Evolutionary conservation across 2,329 filamentous ascomycete genomes (phyloP), one percentile per base, ranked within the genome.

Genomic region (Leptographium lundbergii): DNA sequence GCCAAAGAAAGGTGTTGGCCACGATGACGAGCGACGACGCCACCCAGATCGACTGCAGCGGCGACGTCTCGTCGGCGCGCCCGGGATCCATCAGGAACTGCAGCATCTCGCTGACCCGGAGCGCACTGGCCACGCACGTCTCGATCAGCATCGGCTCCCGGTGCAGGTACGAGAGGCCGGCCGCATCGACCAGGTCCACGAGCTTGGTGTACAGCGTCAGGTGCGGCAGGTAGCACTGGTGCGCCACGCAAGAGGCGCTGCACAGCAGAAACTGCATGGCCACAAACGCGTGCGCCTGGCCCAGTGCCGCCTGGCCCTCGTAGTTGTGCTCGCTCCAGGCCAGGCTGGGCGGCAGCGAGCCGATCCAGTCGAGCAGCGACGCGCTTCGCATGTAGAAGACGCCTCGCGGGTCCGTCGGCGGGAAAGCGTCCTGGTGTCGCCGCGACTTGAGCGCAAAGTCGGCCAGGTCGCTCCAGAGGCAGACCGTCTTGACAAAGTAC

Each of bases 161-260:
- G 36, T 64, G 58, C 19, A 66, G 57, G 14, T 63, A 65, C 0
- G 65, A 66, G 60, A 61, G 62, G 3, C 66, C 66, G 17, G 66
- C 64, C 2, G 61, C 64, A 14, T 67, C 65, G 4, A 66, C 62
- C 1, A 62, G 50, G 27, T 66, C 59, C 4, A 64, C 56, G 1
- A 66, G 57, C 22, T 61, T 61, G 0, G 66, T 65, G 39, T 61
- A 66, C 2, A 59, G 39, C 0, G 61, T 60, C 19, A 64, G 42
- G 2, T 67, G 66, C 13, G 66, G 66, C 6, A 67, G 56, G 45
- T 67, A 67, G 48, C 61, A 62, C 56, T 67, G 66, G 34, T 66
- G 65, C 2, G 65, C 63, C 2, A 65, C 61, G 50, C 65, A 67
- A 9, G 54, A 48, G 24, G 65, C 63, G 25, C 64, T 64, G 25